Conservation (phyloP, 148 eudicot species). For the Suaeda aralocaspica region DNA sequence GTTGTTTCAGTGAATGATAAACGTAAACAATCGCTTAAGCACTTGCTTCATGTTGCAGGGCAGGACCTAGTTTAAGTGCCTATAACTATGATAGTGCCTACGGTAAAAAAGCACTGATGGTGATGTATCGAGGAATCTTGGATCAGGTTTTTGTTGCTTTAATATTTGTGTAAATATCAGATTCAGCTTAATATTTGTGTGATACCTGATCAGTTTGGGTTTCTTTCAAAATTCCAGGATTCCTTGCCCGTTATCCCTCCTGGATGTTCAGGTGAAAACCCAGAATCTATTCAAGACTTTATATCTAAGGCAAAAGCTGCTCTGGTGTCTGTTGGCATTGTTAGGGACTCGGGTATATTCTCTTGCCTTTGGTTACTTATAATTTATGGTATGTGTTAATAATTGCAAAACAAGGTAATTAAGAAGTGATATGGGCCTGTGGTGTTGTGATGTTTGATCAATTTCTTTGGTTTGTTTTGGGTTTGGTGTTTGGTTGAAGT, state of each 20-base stretch:
- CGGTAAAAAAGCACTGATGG: conserved; percentile 75
- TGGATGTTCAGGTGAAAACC: conserved; percentile 78
- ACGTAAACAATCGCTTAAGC: conserved; percentile 11
- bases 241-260: conserved; percentile 84
- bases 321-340: conserved; percentile 89
- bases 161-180: neutral
- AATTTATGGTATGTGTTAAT: neutral
- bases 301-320: conserved; percentile 84
- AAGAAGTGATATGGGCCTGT: neutral
- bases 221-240: conserved; percentile 46
- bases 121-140: conserved; percentile 78
- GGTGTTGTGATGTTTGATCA: neutral
- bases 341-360: conserved; percentile 71
- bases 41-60: conserved; percentile 51
- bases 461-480: neutral
- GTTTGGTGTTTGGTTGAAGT: too few species aligned
- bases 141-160: conserved; percentile 53
- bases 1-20: neutral
- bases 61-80: conserved; percentile 83
- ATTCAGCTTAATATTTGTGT: neutral
- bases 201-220: conserved; percentile 2
- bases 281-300: conserved; percentile 71
- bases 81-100: conserved; percentile 88
- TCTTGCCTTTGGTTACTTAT: neutral
- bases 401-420: neutral